Conservation (phyloP, 2,329 filamentous ascomycete species). For the Clarireedia sp. region DNA sequence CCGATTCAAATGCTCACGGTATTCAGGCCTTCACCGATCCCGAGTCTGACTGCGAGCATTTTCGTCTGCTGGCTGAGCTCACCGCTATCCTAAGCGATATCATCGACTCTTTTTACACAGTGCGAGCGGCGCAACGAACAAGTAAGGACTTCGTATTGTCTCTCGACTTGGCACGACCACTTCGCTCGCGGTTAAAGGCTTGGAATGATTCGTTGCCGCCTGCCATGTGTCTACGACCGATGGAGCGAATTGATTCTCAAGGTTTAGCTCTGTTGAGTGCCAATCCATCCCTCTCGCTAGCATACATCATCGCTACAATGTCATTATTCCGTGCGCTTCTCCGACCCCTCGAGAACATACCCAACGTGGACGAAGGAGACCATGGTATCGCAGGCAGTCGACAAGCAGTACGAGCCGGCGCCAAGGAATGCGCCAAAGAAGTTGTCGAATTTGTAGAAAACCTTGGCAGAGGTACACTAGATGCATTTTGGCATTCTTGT, state of each 20-base stretch:
- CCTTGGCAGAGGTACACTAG: constrained; percentile 22
- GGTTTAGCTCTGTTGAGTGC: constrained; percentile 24
- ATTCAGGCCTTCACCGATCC: constrained; percentile 20
- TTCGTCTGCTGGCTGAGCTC: constrained; percentile 26
- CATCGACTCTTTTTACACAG: constrained; percentile 27
- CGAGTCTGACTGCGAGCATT: constrained; percentile 23
- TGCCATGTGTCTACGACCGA: constrained; percentile 17
- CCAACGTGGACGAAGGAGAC: constrained; percentile 21
- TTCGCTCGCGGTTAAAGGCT: constrained; percentile 24
- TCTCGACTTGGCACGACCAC: constrained; percentile 24
- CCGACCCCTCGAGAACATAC: constrained; percentile 26
- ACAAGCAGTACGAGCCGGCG: constrained; percentile 23
- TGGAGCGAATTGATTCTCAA: constrained; percentile 19
- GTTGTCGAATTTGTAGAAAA: constrained; percentile 29
- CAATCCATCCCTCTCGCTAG: constrained; percentile 28
- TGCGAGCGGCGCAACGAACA: constrained; percentile 26
- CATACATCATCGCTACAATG: constrained; percentile 31
- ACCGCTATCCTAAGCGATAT: constrained; percentile 30
- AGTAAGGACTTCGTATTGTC: constrained; percentile 26
- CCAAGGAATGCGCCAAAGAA: constrained; percentile 28
- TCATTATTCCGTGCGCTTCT: constrained; percentile 30
- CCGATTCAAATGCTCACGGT: constrained; percentile 14
- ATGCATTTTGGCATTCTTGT: constrained; percentile 29
- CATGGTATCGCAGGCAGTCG: constrained; percentile 8
- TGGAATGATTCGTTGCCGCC: constrained; percentile 30